Evolutionary conservation across 2,329 filamentous ascomycete genomes (phyloP).

Genomic region (Cadophora malorum): DNA sequence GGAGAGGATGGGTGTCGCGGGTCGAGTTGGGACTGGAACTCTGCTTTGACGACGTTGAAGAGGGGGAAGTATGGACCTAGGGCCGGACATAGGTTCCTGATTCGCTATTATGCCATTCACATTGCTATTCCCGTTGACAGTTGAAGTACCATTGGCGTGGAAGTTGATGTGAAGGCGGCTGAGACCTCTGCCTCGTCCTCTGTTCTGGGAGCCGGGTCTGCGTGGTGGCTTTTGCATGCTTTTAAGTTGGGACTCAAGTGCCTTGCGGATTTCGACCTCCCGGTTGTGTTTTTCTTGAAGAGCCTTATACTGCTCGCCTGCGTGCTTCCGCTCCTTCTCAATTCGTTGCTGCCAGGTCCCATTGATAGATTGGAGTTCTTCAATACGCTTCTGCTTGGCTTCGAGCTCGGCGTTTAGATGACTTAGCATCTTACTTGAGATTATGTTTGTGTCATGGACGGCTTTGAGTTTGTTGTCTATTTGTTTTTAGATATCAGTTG

Average conservation of each 20-base stretch:
- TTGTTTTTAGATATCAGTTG: background rate
- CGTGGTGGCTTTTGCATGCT: slow-evolving; percentile 25
- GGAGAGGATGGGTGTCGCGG: slow-evolving; percentile 17
- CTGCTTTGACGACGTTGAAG: background rate
- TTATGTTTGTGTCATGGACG: slow-evolving; percentile 25
- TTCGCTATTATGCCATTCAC: background rate
- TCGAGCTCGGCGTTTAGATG: slow-evolving; percentile 29
- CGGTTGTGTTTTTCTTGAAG: slow-evolving; percentile 36
- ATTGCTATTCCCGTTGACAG: background rate
- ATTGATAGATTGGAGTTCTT: slow-evolving; percentile 30
- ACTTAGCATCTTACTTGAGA: slow-evolving; percentile 13
- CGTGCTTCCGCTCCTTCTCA: slow-evolving; percentile 35
- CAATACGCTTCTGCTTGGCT: slow-evolving; percentile 32
- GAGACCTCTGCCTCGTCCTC: slow-evolving; percentile 29
- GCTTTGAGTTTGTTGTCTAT: slow-evolving; percentile 36
- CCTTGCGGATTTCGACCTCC: slow-evolving; percentile 30
- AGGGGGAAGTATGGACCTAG: background rate
- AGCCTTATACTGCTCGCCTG: slow-evolving; percentile 34
- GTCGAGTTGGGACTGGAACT: slow-evolving; percentile 7
- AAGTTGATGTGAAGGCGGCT: slow-evolving; percentile 18
- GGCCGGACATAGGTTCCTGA: background rate
- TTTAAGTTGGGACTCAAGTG: slow-evolving; percentile 30
- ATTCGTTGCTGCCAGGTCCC: slow-evolving; percentile 34
- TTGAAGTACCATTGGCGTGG: background rate
- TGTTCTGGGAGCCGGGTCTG: slow-evolving; percentile 23